A percentile compares a stretch with the other conserved stretches of the same genome.
phyloP scores from a whole-genome alignment of 2,329 filamentous ascomycete genomes.

The Pseudogymnoascus destructans region DNA sequence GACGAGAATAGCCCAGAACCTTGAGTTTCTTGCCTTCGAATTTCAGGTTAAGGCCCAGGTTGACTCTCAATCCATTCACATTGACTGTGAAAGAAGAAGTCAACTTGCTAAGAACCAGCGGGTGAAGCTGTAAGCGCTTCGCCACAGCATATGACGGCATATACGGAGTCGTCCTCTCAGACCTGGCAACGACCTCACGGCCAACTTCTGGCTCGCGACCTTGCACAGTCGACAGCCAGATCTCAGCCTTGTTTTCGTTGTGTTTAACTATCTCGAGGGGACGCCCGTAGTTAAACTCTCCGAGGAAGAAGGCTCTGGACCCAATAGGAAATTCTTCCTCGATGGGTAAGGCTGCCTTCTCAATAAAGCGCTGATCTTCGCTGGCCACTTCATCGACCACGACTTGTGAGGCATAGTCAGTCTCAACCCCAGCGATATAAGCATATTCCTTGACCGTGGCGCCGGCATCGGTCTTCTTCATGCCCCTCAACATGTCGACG shows the following conservation, averaged over 20 bases:
- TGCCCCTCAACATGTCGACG: slow-evolving; percentile 85
- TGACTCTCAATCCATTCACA: slow-evolving; percentile 70
- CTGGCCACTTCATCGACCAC: slow-evolving; percentile 84
- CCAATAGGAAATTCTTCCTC: slow-evolving; percentile 81
- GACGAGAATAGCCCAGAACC: slow-evolving; percentile 87
- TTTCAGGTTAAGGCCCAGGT: slow-evolving; percentile 89
- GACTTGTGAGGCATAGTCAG: slow-evolving; percentile 80
- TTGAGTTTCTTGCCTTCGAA: slow-evolving; percentile 94
- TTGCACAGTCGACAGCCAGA: slow-evolving; percentile 61
- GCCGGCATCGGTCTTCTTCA: slow-evolving; percentile 81
- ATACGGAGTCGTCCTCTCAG: slow-evolving; percentile 62
- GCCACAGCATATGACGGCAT: slow-evolving; percentile 82
- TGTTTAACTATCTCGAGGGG: slow-evolving; percentile 75
- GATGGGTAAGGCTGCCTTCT: slow-evolving; percentile 74
- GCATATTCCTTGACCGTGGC: slow-evolving; percentile 89
- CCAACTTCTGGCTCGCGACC: slow-evolving; percentile 72
- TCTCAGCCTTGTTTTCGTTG: slow-evolving; percentile 58
- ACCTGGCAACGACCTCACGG: slow-evolving; percentile 54
- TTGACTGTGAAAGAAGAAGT: slow-evolving; percentile 85
- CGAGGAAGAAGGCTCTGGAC: slow-evolving; percentile 81
- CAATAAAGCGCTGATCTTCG: slow-evolving; percentile 85
- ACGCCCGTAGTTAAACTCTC: slow-evolving; percentile 83
- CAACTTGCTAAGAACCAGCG: slow-evolving; percentile 84
- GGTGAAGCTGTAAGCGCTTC: slow-evolving; percentile 65
- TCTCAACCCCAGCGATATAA: slow-evolving; percentile 70